Base-by-base conservation (phyloP, 805 yeast species). In the Yarrowia sp. region DNA sequence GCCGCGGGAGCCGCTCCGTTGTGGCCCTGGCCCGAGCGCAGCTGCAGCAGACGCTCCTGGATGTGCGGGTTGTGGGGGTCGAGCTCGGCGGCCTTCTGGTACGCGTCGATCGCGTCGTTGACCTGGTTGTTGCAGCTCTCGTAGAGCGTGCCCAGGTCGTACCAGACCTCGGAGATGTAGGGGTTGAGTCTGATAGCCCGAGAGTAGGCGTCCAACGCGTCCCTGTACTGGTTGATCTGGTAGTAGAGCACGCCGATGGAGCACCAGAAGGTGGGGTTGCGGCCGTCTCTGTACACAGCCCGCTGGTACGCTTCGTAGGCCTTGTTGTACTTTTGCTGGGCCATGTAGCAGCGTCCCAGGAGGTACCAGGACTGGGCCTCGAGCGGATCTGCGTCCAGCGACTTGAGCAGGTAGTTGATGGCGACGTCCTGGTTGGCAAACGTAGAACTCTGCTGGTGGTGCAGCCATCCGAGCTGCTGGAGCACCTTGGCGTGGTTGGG, bases 291-390 rank as follows among this genome's bases (percentile, higher is more conserved):
- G 74, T 94, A 94, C 63, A 94, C 99, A 12, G 98, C 98, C 73
- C 92, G 97, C 77, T 94, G 99, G 82, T 93, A 94, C 0, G 97
- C 96, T 72, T 94, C 98, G 75, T 93, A 94, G 1, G 99, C 98
- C 55, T 94, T 91, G 64, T 94, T 87, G 77, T 91, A 94, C 73
- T 93, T 97, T 66, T 89, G 91, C 70, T 93, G 84, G 38, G 96
- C 87, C 98, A 94, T 93, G 77, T 93, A 96, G 66, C 96, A 96
- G 67, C 98, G 84, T 55, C 99, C 99, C 53, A 94, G 76, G 73
- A 94, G 89, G 76, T 94, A 94, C 99, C 99, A 94, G 29, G 96
- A 86, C 70, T 94, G 96, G 5, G 99, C 97, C 73, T 94, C 98
- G 36, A 86, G 80, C 58, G 86, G 82, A 72, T 93, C 97, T 29